Conservation (phyloP, 2,329 filamentous ascomycete species). For the Nigrospora sphaerica region DNA sequence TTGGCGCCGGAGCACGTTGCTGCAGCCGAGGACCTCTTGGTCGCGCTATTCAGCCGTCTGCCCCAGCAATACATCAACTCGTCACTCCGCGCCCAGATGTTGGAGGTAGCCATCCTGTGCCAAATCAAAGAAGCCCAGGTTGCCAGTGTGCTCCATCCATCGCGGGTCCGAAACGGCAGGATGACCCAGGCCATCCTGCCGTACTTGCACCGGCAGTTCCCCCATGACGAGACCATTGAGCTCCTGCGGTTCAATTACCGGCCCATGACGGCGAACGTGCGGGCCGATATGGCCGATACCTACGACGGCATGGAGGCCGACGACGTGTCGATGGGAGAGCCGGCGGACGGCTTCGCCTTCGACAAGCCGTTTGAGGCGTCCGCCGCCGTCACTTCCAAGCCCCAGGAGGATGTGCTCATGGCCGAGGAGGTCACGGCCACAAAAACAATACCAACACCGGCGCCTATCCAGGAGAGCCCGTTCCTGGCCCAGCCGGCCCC, state of each 20-base stretch:
- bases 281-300: constrained; percentile 24
- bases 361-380: constrained; percentile 10
- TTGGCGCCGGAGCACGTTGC: constrained; percentile 39
- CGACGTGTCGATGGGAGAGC: constrained; percentile 13
- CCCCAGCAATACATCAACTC: constrained; percentile 63
- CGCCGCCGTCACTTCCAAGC: constrained; percentile 2
- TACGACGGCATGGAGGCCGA: constrained; percentile 27
- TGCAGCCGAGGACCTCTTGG: constrained; percentile 57
- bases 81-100: constrained; percentile 65
- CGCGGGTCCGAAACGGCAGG: constrained; percentile 54
- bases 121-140: constrained; percentile 66
- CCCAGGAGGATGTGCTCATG: neutral
- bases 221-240: constrained; percentile 60
- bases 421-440: constrained; percentile 1
- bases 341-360: constrained; percentile 15
- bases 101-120: constrained; percentile 71
- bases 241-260: constrained; percentile 57
- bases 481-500: constrained; percentile 18
- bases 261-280: constrained; percentile 20
- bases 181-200: constrained; percentile 71
- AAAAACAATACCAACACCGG: constrained; percentile 5
- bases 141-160: constrained; percentile 75
- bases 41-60: constrained; percentile 53
- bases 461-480: constrained; percentile 9
- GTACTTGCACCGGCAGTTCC: constrained; percentile 63